Evolutionary conservation across 129 eudicot species (phyloP).

Genomic region (carrot (Daucus carota)): DH1_v3.0 NC_030389.2:43925501-43926000

Average conservation of each 20-base stretch:
- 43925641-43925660: not conserved
- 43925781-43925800: slow-evolving; percentile 96
- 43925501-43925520: no score
- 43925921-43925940: not conserved
- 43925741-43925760: slow-evolving; percentile 8
- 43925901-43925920: not conserved
- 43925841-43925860: not conserved
- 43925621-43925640: not conserved
- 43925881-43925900: not conserved
- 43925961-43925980: not conserved
- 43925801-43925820: slow-evolving; percentile 86
- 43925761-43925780: slow-evolving; percentile 98
- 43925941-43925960: not conserved
- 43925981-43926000: not conserved
- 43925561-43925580: no score
- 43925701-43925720: not conserved
- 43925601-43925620: not conserved
- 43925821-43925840: slow-evolving; percentile 66
- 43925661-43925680: not conserved
- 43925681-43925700: not conserved
- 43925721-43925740: not conserved
- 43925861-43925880: not conserved
- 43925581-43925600: no score
- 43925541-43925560: no score
- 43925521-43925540: no score